Evolutionary conservation across 225 moss, liverwort and hornwort species (phyloP).

Genomic region (Polytrichum commune): DNA sequence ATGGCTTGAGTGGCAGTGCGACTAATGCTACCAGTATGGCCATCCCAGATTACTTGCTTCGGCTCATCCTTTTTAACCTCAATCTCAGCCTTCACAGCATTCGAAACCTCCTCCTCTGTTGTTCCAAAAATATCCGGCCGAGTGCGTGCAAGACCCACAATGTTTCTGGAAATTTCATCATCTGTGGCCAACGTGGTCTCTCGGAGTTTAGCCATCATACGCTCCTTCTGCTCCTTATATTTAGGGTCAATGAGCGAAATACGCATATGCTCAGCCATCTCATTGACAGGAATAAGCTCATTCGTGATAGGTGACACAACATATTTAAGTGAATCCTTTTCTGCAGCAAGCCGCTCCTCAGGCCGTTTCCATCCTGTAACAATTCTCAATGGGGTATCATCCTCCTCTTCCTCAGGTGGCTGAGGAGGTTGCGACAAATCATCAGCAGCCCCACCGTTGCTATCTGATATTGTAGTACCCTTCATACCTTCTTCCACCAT

Average conservation of each 20-base stretch:
- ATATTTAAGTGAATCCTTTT: constrained; percentile 80
- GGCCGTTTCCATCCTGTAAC: constrained; percentile 98
- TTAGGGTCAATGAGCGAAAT: constrained; percentile 98
- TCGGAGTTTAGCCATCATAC: constrained; percentile 99
- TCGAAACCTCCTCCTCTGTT: constrained; percentile 98
- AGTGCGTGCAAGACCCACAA: constrained; percentile 94
- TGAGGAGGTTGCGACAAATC: constrained; percentile 25
- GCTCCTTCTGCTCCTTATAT: constrained; percentile 99
- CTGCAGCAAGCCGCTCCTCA: constrained; percentile 79
- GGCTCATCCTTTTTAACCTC: constrained; percentile 99
- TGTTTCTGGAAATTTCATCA: constrained; percentile 96
- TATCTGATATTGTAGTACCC: constrained; percentile 68
- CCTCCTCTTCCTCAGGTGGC: constrained; percentile 56
- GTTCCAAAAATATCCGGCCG: constrained; percentile 99
- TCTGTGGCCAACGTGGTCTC: constrained; percentile 98
- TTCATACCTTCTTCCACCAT: constrained; percentile 97
- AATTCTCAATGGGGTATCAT: constrained; percentile 89
- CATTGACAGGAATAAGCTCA: constrained; percentile 93
- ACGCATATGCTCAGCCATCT: constrained; percentile 99
- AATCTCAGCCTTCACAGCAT: constrained; percentile 99
- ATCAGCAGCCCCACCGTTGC: constrained; percentile 20
- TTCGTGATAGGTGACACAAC: constrained; percentile 95
- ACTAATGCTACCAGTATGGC: constrained; percentile 96
- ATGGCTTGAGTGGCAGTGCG: constrained; percentile 98
- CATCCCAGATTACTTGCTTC: constrained; percentile 99